phyloP scores from a whole-genome alignment of 2,329 filamentous ascomycete genomes.

The Talaromyces sp. region DNA sequence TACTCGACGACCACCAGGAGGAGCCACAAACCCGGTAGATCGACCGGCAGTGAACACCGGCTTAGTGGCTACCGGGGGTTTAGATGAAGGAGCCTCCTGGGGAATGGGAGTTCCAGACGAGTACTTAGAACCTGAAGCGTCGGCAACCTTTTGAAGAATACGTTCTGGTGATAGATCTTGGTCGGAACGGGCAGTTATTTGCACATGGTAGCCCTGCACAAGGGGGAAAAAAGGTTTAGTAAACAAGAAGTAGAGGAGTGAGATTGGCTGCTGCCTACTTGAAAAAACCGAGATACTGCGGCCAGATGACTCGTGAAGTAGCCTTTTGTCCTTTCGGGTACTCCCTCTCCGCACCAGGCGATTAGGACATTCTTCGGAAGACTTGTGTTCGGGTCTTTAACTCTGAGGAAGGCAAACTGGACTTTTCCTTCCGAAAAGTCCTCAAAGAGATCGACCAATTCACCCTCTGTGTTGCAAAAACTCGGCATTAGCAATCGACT shows the following conservation, averaged over 20 bases:
- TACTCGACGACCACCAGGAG: constrained; percentile 59
- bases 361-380: constrained; percentile 91
- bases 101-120: constrained; percentile 54
- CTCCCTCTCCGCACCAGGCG: constrained; percentile 94
- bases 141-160: constrained; percentile 88
- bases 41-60: constrained; percentile 81
- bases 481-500: neutral
- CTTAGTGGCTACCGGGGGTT: constrained; percentile 74
- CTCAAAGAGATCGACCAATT: constrained; percentile 82
- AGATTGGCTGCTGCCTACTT: constrained; percentile 44
- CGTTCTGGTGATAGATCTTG: constrained; percentile 78
- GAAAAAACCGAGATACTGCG: constrained; percentile 83
- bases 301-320: constrained; percentile 95
- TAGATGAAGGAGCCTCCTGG: constrained; percentile 49
- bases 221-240: neutral
- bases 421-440: constrained; percentile 96
- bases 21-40: constrained; percentile 55
- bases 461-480: constrained; percentile 61
- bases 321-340: constrained; percentile 96
- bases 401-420: constrained; percentile 94
- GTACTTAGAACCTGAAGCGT: constrained; percentile 94
- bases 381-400: constrained; percentile 87
- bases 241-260: neutral
- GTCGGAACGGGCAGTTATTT: constrained; percentile 91
- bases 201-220: constrained; percentile 80